These are phyloP conservation scores for Amanita rubescens DNA, from an alignment of 768 basidiomycete species.

Conservation along the genomic window DNA sequence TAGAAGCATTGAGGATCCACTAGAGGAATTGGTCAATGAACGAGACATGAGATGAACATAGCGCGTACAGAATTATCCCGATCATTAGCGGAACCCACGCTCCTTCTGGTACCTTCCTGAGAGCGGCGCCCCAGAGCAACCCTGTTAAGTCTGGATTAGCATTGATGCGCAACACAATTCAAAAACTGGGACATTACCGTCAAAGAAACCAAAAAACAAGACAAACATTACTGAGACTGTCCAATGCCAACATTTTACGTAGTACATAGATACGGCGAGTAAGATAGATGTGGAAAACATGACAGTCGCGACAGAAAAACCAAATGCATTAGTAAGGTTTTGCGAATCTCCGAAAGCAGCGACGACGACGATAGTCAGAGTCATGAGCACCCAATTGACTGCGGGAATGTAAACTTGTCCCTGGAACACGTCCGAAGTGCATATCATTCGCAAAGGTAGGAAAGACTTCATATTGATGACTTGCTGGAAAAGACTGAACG, in stretches of 20 bases:
- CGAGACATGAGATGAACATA: not conserved
- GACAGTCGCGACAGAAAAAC: conserved; percentile 60
- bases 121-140: conserved; percentile 57
- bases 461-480: conserved; percentile 54
- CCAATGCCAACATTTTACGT: conserved; percentile 43
- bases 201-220: conserved; percentile 53
- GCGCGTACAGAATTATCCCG: conserved; percentile 40
- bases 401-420: conserved; percentile 64
- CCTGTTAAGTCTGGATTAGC: conserved; percentile 12
- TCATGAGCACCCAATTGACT: conserved; percentile 53
- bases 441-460: conserved; percentile 48
- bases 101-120: conserved; percentile 55
- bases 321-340: conserved; percentile 52
- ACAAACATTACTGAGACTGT: conserved; percentile 40
- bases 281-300: conserved; percentile 56
- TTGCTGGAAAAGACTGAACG: conserved; percentile 57
- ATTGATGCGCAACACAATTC: not conserved
- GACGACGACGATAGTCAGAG: conserved; percentile 45
- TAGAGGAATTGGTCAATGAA: conserved; percentile 10
- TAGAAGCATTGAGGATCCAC: conserved; percentile 42
- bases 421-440: conserved; percentile 55
- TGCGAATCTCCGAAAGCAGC: conserved; percentile 46
- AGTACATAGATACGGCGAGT: conserved; percentile 49
- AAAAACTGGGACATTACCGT: conserved; percentile 34
- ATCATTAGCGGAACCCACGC: conserved; percentile 64